These are phyloP conservation scores for Cercophora sp. DNA, from an alignment of 495 filamentous ascomycete species.

Conservation along the genomic window DNA sequence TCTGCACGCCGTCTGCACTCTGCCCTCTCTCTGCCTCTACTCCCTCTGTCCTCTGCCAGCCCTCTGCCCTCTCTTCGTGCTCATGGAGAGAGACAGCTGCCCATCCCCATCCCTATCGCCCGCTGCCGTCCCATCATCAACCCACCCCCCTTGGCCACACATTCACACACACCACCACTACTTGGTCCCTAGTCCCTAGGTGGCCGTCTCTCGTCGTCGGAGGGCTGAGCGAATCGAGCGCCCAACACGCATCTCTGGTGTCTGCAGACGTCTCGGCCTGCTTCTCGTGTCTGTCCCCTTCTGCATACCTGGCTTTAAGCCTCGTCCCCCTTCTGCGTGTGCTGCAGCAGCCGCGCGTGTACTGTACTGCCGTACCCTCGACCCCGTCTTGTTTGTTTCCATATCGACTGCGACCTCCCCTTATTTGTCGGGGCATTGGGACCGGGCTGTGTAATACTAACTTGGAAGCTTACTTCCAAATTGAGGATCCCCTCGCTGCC, in stretches of 20 bases:
- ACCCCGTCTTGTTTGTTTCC: constrained; percentile 22
- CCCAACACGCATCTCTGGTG: neutral
- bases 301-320: constrained; percentile 13
- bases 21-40: neutral
- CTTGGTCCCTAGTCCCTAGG: too few species aligned
- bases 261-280: neutral
- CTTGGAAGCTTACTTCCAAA: constrained; percentile 38
- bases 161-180: neutral
- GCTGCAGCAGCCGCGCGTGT: constrained; percentile 34
- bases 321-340: constrained; percentile 14
- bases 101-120: too few species aligned
- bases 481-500: constrained; percentile 36
- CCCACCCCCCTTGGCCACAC: neutral
- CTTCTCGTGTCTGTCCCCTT: constrained; percentile 1
- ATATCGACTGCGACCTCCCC: constrained; percentile 24
- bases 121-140: neutral
- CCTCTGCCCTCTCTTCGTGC: neutral
- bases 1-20: constrained; percentile 3
- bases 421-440: constrained; percentile 26
- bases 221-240: constrained; percentile 14
- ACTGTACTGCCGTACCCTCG: constrained; percentile 18
- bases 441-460: constrained; percentile 37
- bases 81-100: neutral
- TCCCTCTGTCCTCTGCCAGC: neutral
- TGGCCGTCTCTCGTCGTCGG: constrained; percentile 5